Base-by-base conservation (phyloP, 176 grass and related monocot genomes). In the Rhynchospora breviuscula region DNA sequence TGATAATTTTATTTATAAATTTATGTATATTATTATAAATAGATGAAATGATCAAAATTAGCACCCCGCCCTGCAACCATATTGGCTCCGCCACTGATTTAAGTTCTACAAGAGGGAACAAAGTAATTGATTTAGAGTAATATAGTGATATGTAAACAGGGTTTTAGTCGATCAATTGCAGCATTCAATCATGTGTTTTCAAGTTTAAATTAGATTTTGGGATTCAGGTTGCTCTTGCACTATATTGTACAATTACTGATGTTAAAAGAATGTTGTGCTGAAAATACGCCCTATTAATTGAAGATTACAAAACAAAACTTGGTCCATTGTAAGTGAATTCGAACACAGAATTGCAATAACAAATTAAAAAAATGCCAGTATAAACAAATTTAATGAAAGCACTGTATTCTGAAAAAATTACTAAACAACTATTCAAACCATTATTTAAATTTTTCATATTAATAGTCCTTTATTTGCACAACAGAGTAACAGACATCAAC, bases 381-480 rank as follows among this genome's bases (percentile, higher is more conserved):
- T 33, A 77, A 77, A 56, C 15, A 77, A 77, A 51, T 31, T 77
- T 26, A 69, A 54, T 23, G 49, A 48, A 77, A 25, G 47, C 21
- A 76, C 25, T 11, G 2, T n/a, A 29, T 25, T 29, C 17, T 10
- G 54, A 11, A 51, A 35, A 35, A 35, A 35, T 11, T 48, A 72
- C 29, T 73, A 73, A 11, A 48, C 2, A 23, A 78, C 23, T 57
- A 77, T 53, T 53, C 4, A 40, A 40, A 40, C 35, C 35, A 40
- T 40, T 40, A 40, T 18, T 57, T 57, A 18, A 57, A 57, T 56
- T 33, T 57, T 31, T 78, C 73, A 57, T 51, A 57, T 57, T 13
- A 18, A n/a, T 8, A 40, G 40, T 57, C 22, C 35, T 88, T 87
- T 33, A 48, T 78, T 81, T 74, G n/a, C 79, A 84, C 46, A 88